phyloP scores from a whole-genome alignment of 2,329 filamentous ascomycete genomes.

The Colletotrichum eremochloae region DNA sequence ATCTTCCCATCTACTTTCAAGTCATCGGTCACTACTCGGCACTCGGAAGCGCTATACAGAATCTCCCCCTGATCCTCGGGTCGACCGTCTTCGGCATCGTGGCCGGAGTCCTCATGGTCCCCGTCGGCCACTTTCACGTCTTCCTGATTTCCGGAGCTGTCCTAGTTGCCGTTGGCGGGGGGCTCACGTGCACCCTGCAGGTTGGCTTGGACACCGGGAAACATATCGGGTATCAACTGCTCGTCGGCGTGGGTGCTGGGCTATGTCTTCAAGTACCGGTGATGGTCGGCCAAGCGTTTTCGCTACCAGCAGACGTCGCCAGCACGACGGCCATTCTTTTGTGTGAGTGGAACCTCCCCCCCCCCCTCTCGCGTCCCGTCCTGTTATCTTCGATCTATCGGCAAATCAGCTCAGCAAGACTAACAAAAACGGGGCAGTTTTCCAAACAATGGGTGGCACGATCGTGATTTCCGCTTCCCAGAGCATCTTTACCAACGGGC shows the following conservation, averaged over 20 bases:
- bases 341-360: constrained; percentile 18
- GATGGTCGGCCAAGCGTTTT: constrained; percentile 54
- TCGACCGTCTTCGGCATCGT: constrained; percentile 9
- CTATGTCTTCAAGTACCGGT: constrained; percentile 57
- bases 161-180: constrained; percentile 52
- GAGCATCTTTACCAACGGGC: constrained; percentile 54
- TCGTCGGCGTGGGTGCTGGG: constrained; percentile 57
- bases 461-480: constrained; percentile 59
- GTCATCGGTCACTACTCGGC: not conserved
- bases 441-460: constrained; percentile 59
- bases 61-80: constrained; percentile 4
- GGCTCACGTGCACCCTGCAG: constrained; percentile 53
- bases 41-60: not conserved
- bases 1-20: constrained; percentile 49
- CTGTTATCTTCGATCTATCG: no score
- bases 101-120: constrained; percentile 2
- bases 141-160: constrained; percentile 45
- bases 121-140: not conserved
- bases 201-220: constrained; percentile 47
- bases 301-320: constrained; percentile 45
- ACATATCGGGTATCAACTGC: constrained; percentile 62
- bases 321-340: constrained; percentile 55
- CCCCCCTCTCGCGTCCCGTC: no score
- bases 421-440: constrained; percentile 48
- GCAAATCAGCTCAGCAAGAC: no score